A percentile compares a stretch with the other conserved stretches of the same genome.
phyloP scores from a whole-genome alignment of 2,329 filamentous ascomycete species.

The Colletotrichum spaethianum region DNA sequence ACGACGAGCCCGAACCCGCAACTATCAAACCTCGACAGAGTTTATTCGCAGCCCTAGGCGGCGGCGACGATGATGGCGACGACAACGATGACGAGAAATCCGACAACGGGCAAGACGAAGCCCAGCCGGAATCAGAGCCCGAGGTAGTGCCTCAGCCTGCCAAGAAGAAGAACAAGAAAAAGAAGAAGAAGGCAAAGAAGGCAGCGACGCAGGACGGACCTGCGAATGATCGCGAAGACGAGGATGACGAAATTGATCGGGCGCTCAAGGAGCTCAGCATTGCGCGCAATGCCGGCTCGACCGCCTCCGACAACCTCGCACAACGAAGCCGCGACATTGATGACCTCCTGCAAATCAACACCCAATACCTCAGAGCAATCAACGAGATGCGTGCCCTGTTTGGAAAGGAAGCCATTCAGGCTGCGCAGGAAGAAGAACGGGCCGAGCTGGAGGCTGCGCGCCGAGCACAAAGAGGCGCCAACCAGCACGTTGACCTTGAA shows the following conservation, averaged over 20 bases:
- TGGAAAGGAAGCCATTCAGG: conserved; percentile 70
- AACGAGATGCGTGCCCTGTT: conserved; percentile 88
- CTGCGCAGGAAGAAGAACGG: conserved; percentile 64
- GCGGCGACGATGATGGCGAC: conserved; percentile 57
- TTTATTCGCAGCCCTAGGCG: conserved; percentile 67
- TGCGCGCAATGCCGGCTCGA: conserved; percentile 43
- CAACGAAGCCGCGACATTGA: conserved; percentile 45
- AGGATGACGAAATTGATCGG: conserved; percentile 69
- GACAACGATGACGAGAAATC: conserved; percentile 53
- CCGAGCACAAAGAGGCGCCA: conserved; percentile 53
- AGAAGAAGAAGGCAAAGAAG: conserved; percentile 53
- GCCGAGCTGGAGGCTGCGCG: conserved; percentile 55
- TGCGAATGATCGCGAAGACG: conserved; percentile 42
- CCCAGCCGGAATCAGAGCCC: conserved; percentile 39
- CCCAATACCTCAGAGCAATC: conserved; percentile 83
- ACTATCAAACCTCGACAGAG: conserved; percentile 58
- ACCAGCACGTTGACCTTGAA: conserved; percentile 70
- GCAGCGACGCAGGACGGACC: conserved; percentile 46
- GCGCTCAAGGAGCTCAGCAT: conserved; percentile 66
- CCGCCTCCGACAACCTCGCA: conserved; percentile 29
- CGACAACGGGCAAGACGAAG: conserved; percentile 47
- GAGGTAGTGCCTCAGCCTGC: conserved; percentile 39
- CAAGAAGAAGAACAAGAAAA: conserved; percentile 57
- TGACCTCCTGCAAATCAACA: conserved; percentile 65
- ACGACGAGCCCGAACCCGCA: conserved; percentile 50